Evolutionary conservation across 352 stramenopile species (phyloP), one percentile per base, ranked within the genome.

Genomic region (Globisporangium solare): DNA sequence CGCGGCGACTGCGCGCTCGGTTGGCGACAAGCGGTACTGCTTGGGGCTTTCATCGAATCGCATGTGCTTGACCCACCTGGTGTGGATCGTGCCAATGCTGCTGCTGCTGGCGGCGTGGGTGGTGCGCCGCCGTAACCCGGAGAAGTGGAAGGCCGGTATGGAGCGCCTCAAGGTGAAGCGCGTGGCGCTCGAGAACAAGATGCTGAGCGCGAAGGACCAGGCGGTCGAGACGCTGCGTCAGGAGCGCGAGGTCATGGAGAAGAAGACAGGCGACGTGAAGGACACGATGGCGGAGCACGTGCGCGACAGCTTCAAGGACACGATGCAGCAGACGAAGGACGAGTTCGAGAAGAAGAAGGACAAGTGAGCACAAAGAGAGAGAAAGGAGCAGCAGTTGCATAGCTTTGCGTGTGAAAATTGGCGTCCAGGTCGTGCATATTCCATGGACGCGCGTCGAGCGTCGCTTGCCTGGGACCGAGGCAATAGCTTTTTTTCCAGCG

Each of bases 81-180:
- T 74, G 20, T 74, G 71, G 49, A n/a, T 78, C 2, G 35, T 87
- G 47, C 78, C 77, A 3, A 48, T 88, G 17, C 37, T 87, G 17
- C 18, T 69, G 0, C 6, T 77, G 11, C 22, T 86, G 1, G 21
- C 76, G 21, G 21, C 75, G 22, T 61, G 69, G 32, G 54, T 84
- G 51, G 45, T 84, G 22, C 81, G 78, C 46, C 78, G 78, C 22
- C 78, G 71, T 22, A 85, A 89, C 61, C 78, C 81, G 31, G 82
- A 89, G 50, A 76, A 79, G 50, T 91, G 78, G 78, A 74, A 76
- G 2, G 72, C 72, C 0, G 61, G 70, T 40, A 71, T 88, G 63
- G 68, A 81, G 51, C 79, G 70, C 53, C 64, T 90, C 18, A 64
- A 71, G 41, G 56, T 59, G 35, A 74, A 84, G 49, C 68, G 74